Base-by-base conservation (phyloP, 169 alveolate species). In the Plasmodium knowlesi region DNA sequence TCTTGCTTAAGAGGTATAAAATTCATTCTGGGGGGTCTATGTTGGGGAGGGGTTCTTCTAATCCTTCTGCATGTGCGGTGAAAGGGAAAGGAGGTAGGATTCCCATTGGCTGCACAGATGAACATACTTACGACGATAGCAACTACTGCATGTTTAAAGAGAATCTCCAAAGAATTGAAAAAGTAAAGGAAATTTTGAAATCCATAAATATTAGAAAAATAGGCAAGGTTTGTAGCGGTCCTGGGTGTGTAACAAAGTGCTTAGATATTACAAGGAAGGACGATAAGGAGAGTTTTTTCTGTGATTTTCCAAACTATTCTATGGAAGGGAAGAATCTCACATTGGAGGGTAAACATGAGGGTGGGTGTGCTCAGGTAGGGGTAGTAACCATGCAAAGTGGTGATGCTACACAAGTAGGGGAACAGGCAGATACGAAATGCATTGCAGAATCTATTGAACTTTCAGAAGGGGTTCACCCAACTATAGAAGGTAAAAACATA, bases 231-330 rank as follows among this genome's bases (percentile, higher is more conserved):
- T 53, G 95, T 30, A 84, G 94, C 79, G 96, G 96, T 30, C 96
- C 96, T 43, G 96, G 96, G 5, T 81, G 94, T 80, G 95, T 94
- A 83, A 94, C 96, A 8, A 82, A 94, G 22, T 67, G 95, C 46
- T 39, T 92, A 43, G 96, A 32, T 25, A 83, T 94, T 39, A 79
- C 90, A 5, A 34, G 82, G 39, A 37, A 78, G 32, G 95, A 92
- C 72, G 89, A 92, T 88, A 54, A 39, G 70, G 54, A 41, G 34
- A 10, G 34, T 22, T 88, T 88, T 30, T 88, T 25, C 25, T 12
- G 71, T 3, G 72, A 78, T 10, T 10, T n/a, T 5, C 71, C n/a
- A 25, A 8, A 28, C 1, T 19, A n/a, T 67, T 22, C 41, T 9
- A 46, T 8, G 39, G 5, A 4, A 30, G 32, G 43, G 39, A 41